These are phyloP conservation scores for Backusella australiensis DNA, from an alignment of 192 early-diverging fungal species.

Conservation along the genomic window DNA sequence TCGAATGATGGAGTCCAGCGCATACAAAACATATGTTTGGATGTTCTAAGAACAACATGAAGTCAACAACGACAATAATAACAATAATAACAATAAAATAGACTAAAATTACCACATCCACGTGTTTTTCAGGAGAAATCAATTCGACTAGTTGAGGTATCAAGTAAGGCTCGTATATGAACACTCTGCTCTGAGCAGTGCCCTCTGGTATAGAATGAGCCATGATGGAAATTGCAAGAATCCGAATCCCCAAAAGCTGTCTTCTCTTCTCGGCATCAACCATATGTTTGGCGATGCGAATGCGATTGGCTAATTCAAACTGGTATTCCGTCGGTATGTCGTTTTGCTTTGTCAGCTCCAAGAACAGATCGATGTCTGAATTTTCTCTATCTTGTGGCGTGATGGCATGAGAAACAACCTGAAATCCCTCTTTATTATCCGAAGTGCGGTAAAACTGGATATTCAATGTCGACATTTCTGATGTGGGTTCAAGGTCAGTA, in stretches of 20 bases:
- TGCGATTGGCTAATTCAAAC: conserved; percentile 77
- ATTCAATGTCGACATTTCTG: conserved; percentile 40
- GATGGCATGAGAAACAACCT: conserved; percentile 49
- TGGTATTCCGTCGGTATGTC: conserved; percentile 69
- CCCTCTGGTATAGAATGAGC: conserved; percentile 64
- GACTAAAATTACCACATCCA: conserved; percentile 51
- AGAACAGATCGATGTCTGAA: not conserved
- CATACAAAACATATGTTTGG: conserved; percentile 79
- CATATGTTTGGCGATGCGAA: conserved; percentile 70
- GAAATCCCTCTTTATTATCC: not conserved
- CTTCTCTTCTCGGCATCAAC: conserved; percentile 45
- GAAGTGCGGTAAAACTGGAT: conserved; percentile 67
- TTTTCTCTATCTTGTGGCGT: conserved; percentile 18
- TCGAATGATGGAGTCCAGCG: conserved; percentile 81
- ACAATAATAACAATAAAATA: not conserved
- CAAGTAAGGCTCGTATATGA: conserved; percentile 88
- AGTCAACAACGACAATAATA: not conserved
- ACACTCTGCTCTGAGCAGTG: conserved; percentile 64
- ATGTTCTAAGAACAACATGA: conserved; percentile 43
- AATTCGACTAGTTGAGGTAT: conserved; percentile 76
- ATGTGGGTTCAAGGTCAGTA: conserved; percentile 41
- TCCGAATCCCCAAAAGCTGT: conserved; percentile 66
- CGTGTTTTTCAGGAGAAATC: conserved; percentile 66
- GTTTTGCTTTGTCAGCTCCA: conserved; percentile 63
- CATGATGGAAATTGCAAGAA: conserved; percentile 78